Conservation (phyloP, 2,329 filamentous ascomycete genomes). For the Cladosporium phlei region DNA sequence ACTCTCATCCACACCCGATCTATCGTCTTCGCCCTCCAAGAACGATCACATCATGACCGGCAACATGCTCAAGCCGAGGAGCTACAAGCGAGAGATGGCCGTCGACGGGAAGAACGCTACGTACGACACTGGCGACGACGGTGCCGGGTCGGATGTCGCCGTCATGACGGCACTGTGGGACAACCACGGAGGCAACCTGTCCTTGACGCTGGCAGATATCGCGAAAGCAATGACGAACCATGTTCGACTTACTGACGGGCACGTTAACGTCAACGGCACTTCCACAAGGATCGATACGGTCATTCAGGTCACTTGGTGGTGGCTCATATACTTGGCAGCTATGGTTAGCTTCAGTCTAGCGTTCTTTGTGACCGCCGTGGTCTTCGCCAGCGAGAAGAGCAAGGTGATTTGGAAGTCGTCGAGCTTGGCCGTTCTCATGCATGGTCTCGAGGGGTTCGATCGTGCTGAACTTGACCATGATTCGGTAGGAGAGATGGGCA, state of each 20-base stretch:
- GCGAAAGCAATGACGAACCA: background rate
- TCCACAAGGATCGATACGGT: background rate
- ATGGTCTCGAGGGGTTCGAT: conserved; percentile 1
- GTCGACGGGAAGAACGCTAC: background rate
- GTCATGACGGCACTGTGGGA: background rate
- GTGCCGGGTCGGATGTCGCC: background rate
- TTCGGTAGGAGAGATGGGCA: background rate
- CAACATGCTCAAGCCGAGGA: background rate
- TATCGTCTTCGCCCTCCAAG: too few relatives aligned
- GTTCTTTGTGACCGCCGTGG: background rate
- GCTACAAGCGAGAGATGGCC: background rate
- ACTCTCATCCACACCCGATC: too few relatives aligned
- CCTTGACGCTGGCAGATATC: background rate
- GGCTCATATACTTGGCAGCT: background rate
- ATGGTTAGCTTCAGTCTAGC: background rate
- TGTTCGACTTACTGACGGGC: background rate
- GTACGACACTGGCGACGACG: background rate
- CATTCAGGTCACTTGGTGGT: background rate
- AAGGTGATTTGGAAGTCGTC: conserved; percentile 4
- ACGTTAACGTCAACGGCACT: background rate
- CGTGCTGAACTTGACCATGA: background rate
- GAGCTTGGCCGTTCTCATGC: conserved; percentile 1
- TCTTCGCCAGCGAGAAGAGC: background rate
- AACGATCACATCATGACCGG: background rate
- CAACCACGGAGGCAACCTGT: background rate